phyloP scores from a whole-genome alignment of 192 early-diverging fungal genomes.

The Linnemannia schmuckeri region DNA sequence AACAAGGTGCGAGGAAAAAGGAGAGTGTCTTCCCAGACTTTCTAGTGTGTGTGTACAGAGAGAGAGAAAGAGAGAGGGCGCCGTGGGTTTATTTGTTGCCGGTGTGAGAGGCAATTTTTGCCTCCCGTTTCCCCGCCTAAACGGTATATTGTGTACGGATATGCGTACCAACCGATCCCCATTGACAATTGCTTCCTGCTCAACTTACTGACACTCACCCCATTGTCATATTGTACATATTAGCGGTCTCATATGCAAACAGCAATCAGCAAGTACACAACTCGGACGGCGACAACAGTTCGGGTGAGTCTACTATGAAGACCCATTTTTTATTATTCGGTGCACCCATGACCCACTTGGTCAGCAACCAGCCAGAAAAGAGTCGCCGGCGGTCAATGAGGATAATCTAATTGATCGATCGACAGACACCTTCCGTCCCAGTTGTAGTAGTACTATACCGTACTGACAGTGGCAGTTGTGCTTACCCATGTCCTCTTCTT shows the following conservation, averaged over 20 bases:
- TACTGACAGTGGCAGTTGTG: not conserved
- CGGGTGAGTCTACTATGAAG: conserved; percentile 19
- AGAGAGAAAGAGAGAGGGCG: not conserved
- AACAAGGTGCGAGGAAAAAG: not conserved
- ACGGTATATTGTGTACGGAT: not conserved
- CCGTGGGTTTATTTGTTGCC: not conserved
- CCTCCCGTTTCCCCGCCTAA: not conserved
- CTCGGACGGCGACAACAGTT: conserved; percentile 44
- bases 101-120: no score
- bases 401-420: not conserved
- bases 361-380: not conserved
- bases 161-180: not conserved
- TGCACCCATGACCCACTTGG: not conserved
- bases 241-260: not conserved
- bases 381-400: not conserved
- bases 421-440: not conserved
- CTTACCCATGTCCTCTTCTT: not conserved
- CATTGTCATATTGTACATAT: not conserved
- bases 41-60: not conserved
- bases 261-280: conserved; percentile 13
- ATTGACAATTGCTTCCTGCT: not conserved
- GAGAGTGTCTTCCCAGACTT: not conserved
- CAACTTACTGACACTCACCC: not conserved
- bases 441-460: not conserved
- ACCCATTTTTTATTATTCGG: not conserved